These are phyloP conservation scores for Penicillium occitanis DNA, from an alignment of 2,329 filamentous ascomycete species.

Conservation along the genomic window DNA sequence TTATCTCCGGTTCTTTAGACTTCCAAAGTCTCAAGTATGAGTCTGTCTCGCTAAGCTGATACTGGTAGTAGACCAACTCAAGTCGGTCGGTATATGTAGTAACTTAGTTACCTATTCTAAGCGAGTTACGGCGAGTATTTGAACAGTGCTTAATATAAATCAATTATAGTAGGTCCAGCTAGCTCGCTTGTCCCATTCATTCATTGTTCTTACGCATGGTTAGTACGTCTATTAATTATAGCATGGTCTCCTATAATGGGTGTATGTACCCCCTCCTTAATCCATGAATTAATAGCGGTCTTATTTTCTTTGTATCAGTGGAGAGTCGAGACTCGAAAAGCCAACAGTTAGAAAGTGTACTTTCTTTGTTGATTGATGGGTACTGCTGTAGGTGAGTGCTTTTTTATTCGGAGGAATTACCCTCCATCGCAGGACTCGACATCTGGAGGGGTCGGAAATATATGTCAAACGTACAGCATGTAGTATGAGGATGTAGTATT, in stretches of 20 bases:
- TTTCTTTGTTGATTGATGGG: not conserved
- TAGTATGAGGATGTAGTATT: conserved; percentile 10
- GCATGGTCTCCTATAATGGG: not conserved
- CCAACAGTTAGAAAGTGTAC: not conserved
- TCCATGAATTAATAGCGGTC: not conserved
- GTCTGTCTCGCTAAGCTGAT: not conserved
- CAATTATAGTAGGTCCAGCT: not conserved
- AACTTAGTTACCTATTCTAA: not conserved
- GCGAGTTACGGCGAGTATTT: not conserved
- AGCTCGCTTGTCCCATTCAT: not conserved
- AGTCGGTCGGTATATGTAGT: not conserved
- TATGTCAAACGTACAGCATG: not conserved
- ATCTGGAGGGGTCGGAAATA: not conserved
- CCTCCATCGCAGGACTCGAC: not conserved
- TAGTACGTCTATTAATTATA: not conserved
- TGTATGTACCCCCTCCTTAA: not conserved
- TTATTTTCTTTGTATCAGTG: not conserved
- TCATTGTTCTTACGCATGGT: not conserved
- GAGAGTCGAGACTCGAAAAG: not conserved
- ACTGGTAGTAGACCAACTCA: not conserved
- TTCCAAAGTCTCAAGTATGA: not conserved
- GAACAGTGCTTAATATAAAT: not conserved
- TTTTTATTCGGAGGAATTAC: not conserved
- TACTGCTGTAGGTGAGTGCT: not conserved
- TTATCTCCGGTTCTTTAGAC: not conserved